Base-by-base conservation (phyloP, 139 green algal genomes). In the Deuterostichococcus epilithicus region DNA sequence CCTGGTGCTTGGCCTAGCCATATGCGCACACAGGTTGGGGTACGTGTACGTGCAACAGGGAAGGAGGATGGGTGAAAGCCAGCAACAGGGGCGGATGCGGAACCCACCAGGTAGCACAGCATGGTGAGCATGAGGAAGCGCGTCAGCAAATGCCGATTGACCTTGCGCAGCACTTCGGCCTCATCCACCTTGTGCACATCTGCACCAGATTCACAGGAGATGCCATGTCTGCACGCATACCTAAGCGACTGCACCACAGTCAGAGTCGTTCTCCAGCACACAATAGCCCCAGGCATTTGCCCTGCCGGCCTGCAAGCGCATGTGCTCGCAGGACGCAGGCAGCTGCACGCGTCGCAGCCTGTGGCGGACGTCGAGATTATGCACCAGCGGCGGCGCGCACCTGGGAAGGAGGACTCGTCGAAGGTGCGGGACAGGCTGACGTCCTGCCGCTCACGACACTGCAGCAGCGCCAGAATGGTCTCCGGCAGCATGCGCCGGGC, bases 111-210 rank as follows among this genome's bases (percentile, higher is more conserved):
- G 33, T 80, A 83, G 79, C 69, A 77, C 18, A 83, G 39, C 6
- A 83, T 42, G 20, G 79, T 83, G 32, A 80, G 65, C n/a, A 70
- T 6, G 20, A 89, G 83, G 52, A 90, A 82, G n/a, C 72, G 78
- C 28, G 32, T 32, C n/a, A 86, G 38, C 22, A 89, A 35, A 42
- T 86, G 76, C 22, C 58, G 36, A 52, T 89, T 79, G 25, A 88
- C 68, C 77, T 89, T 89, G 36, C 70, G 66, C 33, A 80, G n/a
- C 1, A 89, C 74, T 13, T 28, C 78, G 28, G 36, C 42, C 10
- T 82, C 71, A 36, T 69, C 36, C 8, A 79, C 70, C 10, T 42
- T 63, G 52, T 63, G 20, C 5, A 13, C 52, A 28, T 20, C 52
- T 63, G 52, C 13, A 23, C 10, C 42, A 52, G 42, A 13, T 8